A percentile compares a stretch with the other conserved stretches of the same genome.
Evolutionary conservation across 2,329 filamentous ascomycete species (phyloP).

Genomic region (Rutstroemia sp.): DNA sequence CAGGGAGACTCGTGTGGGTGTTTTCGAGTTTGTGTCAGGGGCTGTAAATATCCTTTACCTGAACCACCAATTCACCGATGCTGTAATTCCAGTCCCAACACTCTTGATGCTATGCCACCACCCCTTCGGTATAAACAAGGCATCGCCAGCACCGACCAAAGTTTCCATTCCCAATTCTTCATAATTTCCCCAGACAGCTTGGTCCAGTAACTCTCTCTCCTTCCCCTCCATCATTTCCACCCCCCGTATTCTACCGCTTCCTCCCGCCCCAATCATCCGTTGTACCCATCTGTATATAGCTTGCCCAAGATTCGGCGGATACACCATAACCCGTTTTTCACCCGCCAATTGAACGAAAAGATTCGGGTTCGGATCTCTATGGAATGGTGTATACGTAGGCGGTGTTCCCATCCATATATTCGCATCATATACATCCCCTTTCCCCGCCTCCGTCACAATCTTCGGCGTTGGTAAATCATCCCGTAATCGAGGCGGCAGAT

Average conservation of each 20-base stretch:
- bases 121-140: constrained; percentile 69
- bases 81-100: constrained; percentile 36
- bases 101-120: constrained; percentile 86
- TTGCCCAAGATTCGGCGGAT: constrained; percentile 56
- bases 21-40: neutral
- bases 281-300: constrained; percentile 52
- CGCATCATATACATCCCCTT: constrained; percentile 77
- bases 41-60: constrained; percentile 11
- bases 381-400: constrained; percentile 83
- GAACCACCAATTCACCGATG: constrained; percentile 50
- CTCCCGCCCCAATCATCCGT: constrained; percentile 28
- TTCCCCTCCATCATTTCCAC: constrained; percentile 86
- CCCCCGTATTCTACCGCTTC: constrained; percentile 49
- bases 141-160: constrained; percentile 56
- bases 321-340: constrained; percentile 64
- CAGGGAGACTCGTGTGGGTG: too few species aligned
- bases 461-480: constrained; percentile 61
- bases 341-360: constrained; percentile 78
- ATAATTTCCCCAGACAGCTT: constrained; percentile 56
- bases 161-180: constrained; percentile 30
- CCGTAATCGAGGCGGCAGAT: constrained; percentile 56
- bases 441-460: constrained; percentile 55
- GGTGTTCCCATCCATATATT: constrained; percentile 85
- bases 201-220: constrained; percentile 60
- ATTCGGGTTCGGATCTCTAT: constrained; percentile 92